A percentile compares a stretch with the other conserved stretches of the same genome.
phyloP scores from a whole-genome alignment of 2,329 filamentous ascomycete species.

The Pseudogymnoascus sp. region DNA sequence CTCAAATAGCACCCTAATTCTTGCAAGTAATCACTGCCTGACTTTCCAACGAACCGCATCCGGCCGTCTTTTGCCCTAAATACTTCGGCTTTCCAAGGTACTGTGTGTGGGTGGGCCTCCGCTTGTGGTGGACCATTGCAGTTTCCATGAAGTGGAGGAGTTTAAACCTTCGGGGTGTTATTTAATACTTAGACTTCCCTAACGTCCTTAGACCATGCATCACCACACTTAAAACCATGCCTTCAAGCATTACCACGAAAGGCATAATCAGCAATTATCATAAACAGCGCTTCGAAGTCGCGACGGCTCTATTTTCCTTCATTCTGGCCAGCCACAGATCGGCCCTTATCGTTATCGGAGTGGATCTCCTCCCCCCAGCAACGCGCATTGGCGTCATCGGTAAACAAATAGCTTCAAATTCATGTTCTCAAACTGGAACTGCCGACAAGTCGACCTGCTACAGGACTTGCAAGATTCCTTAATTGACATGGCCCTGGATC shows the following conservation, averaged over 20 bases:
- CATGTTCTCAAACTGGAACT: constrained; percentile 27
- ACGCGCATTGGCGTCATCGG: constrained; percentile 13
- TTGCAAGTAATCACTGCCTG: neutral
- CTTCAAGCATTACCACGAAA: constrained; percentile 3
- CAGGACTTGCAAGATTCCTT: constrained; percentile 28
- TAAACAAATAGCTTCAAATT: constrained; percentile 15
- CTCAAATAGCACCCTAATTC: neutral
- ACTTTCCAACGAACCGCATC: neutral
- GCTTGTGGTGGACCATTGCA: constrained; percentile 1
- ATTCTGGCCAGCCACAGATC: constrained; percentile 5
- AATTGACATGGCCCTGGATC: constrained; percentile 36
- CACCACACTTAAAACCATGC: neutral
- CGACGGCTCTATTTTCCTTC: constrained; percentile 2
- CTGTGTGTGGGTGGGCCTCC: neutral
- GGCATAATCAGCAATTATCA: constrained; percentile 1
- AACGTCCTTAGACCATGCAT: neutral
- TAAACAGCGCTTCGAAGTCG: neutral
- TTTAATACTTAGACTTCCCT: constrained; percentile 8
- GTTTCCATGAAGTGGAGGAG: constrained; percentile 7
- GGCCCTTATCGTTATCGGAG: constrained; percentile 9
- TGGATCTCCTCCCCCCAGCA: constrained; percentile 12
- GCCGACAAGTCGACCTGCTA: constrained; percentile 22
- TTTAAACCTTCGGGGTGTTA: neutral
- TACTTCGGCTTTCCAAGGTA: neutral
- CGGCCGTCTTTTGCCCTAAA: neutral